Conservation (phyloP, 148 eudicot species). For the Silene conica region DNA sequence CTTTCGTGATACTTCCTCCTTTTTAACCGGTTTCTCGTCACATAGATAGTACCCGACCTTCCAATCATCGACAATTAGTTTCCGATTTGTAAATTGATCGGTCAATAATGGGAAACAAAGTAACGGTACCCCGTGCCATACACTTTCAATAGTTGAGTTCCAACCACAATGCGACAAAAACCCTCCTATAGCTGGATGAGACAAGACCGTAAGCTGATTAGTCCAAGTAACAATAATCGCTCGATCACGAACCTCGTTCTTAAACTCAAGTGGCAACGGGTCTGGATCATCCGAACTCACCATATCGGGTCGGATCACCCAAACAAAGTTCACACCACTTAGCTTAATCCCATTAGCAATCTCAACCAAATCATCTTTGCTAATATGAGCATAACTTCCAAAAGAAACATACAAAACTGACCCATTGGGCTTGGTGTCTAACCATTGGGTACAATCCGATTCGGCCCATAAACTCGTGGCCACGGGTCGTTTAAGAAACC, state of each 20-base stretch:
- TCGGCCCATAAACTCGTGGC: slow-evolving; percentile 71
- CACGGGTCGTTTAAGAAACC: slow-evolving; percentile 39
- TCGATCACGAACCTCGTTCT: slow-evolving; percentile 26
- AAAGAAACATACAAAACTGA: slow-evolving; percentile 68
- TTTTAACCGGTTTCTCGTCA: slow-evolving; percentile 17
- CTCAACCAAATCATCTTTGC: slow-evolving; percentile 35
- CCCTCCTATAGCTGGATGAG: slow-evolving; percentile 30
- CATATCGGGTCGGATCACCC: slow-evolving; percentile 60
- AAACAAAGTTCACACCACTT: slow-evolving; percentile 49
- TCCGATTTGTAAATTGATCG: slow-evolving; percentile 30
- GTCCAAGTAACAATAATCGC: slow-evolving; percentile 31
- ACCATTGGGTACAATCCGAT: slow-evolving; percentile 65
- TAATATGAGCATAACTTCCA: slow-evolving; percentile 64
- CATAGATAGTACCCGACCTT: slow-evolving; percentile 23
- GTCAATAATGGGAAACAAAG: slow-evolving; percentile 32
- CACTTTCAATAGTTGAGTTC: slow-evolving; percentile 26
- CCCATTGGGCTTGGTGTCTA: slow-evolving; percentile 43
- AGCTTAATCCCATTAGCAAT: slow-evolving; percentile 52
- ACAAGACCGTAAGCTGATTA: slow-evolving; percentile 19
- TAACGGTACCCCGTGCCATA: slow-evolving; percentile 22
- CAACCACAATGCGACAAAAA: slow-evolving; percentile 33
- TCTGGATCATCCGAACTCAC: slow-evolving; percentile 24
- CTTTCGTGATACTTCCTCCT: slow-evolving; percentile 19
- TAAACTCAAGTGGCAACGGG: slow-evolving; percentile 23
- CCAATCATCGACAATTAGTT: slow-evolving; percentile 33